Evolutionary conservation across 108 stramenopile genomes (phyloP), one percentile per base, ranked within the genome.

Genomic region (Nitzschia putrida): DNA sequence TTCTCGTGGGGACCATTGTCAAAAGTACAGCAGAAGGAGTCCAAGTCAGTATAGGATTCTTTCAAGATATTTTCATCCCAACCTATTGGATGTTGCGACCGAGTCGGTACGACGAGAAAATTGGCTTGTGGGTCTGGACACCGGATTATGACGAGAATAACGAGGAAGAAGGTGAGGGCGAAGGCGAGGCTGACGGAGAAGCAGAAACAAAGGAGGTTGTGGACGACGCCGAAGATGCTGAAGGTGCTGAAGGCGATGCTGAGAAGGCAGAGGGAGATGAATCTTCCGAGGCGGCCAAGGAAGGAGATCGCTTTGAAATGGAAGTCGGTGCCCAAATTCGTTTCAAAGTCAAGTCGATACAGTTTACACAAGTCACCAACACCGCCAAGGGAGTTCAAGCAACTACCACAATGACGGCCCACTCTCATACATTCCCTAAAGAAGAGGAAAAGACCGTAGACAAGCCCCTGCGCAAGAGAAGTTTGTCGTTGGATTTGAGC

Each of bases 71-170:
- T 59, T 85, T 83, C 64, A 90, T 95, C 50, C 92, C 94, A 22
- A 86, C 87, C 24, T 89, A 89, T 66, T 88, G 89, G 88, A 89
- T 96, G 92, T 67, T 88, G 52, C 78, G 84, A 73, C 89, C 91
- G 0, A 87, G 88, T 63, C 67, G 41, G 8, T 90, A 71, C 61
- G 89, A 88, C 49, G 80, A 83, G 26, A 52, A 67, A 16, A 51
- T 65, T 9, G 85, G 89, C 20, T 44, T 92, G 41, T 91, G 89
- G 89, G 80, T 90, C 20, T 95, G 90, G 90, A 80, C 80, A 41
- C 89, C 88, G 0, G 68, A 73, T 25, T 88, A 89, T 72, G 82
- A 77, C 37, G 86, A 87, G 23, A 82, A 82, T 45, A 80, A 80
- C 25, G 74, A 83, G 1, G 76, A 82, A 8, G 75, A 76, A 14